Conservation (phyloP, 306 rosid genomes). For the Trifolium dubium region DNA sequence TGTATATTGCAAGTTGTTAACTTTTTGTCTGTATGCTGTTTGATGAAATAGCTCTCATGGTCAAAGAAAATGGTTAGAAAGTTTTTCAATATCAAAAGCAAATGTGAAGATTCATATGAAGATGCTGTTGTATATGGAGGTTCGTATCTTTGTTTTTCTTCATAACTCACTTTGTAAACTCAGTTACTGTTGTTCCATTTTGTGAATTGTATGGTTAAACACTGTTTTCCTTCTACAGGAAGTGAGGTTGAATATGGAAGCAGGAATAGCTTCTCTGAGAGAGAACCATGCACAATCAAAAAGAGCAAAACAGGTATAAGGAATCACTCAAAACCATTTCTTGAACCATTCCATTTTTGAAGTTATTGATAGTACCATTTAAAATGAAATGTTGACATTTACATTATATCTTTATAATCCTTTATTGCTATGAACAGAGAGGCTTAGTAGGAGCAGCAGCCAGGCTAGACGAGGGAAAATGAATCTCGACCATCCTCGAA, state of each 20-base stretch:
- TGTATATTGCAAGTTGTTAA: constrained; percentile 38
- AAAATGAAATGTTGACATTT: background rate
- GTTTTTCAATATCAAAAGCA: constrained; percentile 93
- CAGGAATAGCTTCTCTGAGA: constrained; percentile 93
- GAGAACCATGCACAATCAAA: constrained; percentile 87
- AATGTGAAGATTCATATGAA: constrained; percentile 74
- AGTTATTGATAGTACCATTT: constrained; percentile 10
- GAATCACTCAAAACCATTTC: constrained; percentile 17
- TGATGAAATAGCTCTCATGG: constrained; percentile 89
- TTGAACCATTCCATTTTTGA: constrained; percentile 27
- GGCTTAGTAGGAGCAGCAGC: constrained; percentile 70
- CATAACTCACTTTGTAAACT: constrained; percentile 24
- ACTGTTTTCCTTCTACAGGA: constrained; percentile 61
- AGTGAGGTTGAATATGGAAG: constrained; percentile 74
- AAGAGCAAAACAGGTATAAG: constrained; percentile 94
- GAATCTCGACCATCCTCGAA: constrained; percentile 98
- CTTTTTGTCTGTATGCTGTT: constrained; percentile 54
- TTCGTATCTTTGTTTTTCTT: constrained; percentile 46
- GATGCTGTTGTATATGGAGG: constrained; percentile 80
- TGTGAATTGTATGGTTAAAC: constrained; percentile 40
- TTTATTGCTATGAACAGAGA: constrained; percentile 67
- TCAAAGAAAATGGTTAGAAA: constrained; percentile 99
- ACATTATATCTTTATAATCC: constrained; percentile 8
- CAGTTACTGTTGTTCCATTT: too few relatives aligned
- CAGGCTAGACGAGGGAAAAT: constrained; percentile 76